These are phyloP conservation scores for Babesia sp. DNA, from an alignment of 169 alveolate species.

Conservation along the genomic window DNA sequence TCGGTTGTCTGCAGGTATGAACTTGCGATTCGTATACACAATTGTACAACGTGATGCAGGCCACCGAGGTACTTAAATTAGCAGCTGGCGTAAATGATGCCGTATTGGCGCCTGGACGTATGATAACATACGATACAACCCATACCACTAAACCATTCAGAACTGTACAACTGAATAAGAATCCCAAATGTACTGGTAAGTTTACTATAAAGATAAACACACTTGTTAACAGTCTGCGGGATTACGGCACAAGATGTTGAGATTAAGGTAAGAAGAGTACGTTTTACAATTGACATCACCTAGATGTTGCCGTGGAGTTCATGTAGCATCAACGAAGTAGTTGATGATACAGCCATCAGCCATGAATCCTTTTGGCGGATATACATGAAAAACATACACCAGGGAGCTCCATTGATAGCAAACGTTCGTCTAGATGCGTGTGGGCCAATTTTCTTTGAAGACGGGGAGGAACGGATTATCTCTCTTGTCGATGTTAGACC, in stretches of 20 bases:
- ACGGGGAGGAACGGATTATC: constrained; percentile 53
- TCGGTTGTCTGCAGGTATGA: constrained; percentile 70
- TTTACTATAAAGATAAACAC: background rate
- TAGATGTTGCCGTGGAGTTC: constrained; percentile 30
- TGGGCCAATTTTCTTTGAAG: background rate
- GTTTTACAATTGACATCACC: background rate
- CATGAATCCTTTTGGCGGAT: constrained; percentile 16
- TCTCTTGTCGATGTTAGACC: constrained; percentile 59
- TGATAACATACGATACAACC: constrained; percentile 66
- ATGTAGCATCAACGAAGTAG: constrained; percentile 20
- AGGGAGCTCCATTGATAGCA: constrained; percentile 17
- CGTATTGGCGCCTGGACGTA: constrained; percentile 36
- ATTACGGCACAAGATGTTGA: constrained; percentile 2
- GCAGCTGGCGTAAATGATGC: constrained; percentile 61
- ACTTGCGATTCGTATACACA: background rate
- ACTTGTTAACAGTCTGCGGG: background rate
- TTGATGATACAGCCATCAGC: constrained; percentile 49
- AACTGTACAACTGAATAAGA: constrained; percentile 55
- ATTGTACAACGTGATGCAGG: background rate
- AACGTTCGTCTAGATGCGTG: background rate
- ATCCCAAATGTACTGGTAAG: constrained; percentile 58
- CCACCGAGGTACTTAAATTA: constrained; percentile 73
- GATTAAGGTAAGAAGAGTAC: constrained; percentile 2
- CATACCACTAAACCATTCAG: constrained; percentile 68
- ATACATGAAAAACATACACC: constrained; percentile 29